These are phyloP conservation scores for Calonectria hawksworthii DNA, from an alignment of 2,329 filamentous ascomycete genomes.

Conservation along the genomic window DNA sequence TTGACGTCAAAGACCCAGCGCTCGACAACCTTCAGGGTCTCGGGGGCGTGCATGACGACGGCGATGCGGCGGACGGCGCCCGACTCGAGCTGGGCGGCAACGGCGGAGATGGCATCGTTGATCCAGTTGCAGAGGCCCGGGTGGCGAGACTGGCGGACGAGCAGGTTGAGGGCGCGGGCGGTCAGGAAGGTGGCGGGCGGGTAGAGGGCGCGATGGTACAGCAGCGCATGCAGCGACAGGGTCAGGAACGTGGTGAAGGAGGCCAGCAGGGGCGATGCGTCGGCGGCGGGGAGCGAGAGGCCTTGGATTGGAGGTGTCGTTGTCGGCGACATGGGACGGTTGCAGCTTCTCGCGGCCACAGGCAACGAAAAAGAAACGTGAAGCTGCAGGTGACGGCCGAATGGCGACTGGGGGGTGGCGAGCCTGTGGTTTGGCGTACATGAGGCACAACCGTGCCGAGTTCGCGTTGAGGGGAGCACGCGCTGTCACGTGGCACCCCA, in stretches of 20 bases:
- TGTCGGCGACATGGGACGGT: constrained; percentile 3
- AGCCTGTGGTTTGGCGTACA: neutral
- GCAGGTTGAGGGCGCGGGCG: constrained; percentile 84
- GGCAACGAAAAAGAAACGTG: neutral
- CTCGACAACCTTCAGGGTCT: constrained; percentile 63
- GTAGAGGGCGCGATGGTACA: constrained; percentile 87
- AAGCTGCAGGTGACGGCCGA: neutral
- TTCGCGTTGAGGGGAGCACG: constrained; percentile 43
- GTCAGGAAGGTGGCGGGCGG: constrained; percentile 83
- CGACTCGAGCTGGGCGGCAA: constrained; percentile 77
- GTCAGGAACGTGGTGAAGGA: constrained; percentile 86
- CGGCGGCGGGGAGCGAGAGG: constrained; percentile 49
- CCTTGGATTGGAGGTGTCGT: constrained; percentile 14
- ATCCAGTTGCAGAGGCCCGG: constrained; percentile 90
- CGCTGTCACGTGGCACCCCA: constrained; percentile 42
- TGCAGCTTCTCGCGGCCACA: neutral
- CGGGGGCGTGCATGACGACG: constrained; percentile 61
- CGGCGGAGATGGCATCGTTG: constrained; percentile 81
- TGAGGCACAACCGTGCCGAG: constrained; percentile 15
- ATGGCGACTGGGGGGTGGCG: neutral
- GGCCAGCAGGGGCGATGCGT: constrained; percentile 67
- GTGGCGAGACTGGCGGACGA: constrained; percentile 88
- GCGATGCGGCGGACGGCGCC: constrained; percentile 63
- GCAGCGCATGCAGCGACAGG: constrained; percentile 86
- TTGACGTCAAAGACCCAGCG: constrained; percentile 73